phyloP scores from a whole-genome alignment of 2,329 filamentous ascomycete genomes.

The Thelonectria discophora region DNA sequence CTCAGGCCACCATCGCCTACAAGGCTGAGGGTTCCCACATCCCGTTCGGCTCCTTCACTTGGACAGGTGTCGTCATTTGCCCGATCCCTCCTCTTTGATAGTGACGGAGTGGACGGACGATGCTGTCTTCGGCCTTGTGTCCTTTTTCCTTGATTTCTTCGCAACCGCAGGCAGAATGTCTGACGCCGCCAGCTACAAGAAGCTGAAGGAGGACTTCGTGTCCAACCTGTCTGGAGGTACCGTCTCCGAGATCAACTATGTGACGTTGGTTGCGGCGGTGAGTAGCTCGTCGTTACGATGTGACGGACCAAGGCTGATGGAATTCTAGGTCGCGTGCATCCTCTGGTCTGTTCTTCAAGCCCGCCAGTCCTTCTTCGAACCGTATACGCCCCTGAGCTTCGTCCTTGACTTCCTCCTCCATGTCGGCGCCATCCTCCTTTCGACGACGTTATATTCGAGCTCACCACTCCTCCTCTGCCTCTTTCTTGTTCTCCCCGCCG shows the following conservation, averaged over 20 bases:
- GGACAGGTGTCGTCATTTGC: slow-evolving; percentile 36
- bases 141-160: background rate
- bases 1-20: slow-evolving; percentile 31
- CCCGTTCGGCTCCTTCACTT: slow-evolving; percentile 26
- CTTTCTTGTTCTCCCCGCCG: slow-evolving; percentile 76
- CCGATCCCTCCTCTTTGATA: slow-evolving; percentile 8
- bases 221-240: slow-evolving; percentile 87
- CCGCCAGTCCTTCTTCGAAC: slow-evolving; percentile 83
- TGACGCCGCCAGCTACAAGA: slow-evolving; percentile 75
- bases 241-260: slow-evolving; percentile 85
- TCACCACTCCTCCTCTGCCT: slow-evolving; percentile 77
- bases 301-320: slow-evolving; percentile 29
- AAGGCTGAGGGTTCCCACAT: slow-evolving; percentile 36
- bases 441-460: slow-evolving; percentile 84
- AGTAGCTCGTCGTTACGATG: slow-evolving; percentile 22
- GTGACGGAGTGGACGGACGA: slow-evolving; percentile 14
- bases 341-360: slow-evolving; percentile 91
- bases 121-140: slow-evolving; percentile 26
- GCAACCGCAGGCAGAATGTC: slow-evolving; percentile 45
- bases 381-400: slow-evolving; percentile 73
- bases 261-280: slow-evolving; percentile 88
- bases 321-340: slow-evolving; percentile 75
- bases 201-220: slow-evolving; percentile 93
- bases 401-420: slow-evolving; percentile 89
- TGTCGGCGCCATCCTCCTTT: slow-evolving; percentile 81